Conservation (phyloP, 2,329 filamentous ascomycete genomes). For the Colletotrichum sp. region DNA sequence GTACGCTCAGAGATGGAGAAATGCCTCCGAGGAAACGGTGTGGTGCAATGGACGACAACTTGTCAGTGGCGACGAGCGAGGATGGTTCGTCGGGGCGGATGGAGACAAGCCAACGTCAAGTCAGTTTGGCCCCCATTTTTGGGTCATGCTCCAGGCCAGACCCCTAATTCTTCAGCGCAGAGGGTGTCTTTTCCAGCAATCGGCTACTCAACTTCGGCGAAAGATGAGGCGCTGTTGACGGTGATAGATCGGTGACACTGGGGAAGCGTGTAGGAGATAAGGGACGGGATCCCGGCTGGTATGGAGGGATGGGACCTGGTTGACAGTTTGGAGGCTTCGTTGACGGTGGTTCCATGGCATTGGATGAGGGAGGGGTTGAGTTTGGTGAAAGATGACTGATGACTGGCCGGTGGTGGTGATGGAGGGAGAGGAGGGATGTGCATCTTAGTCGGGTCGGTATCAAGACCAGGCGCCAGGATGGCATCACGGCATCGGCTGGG, state of each 20-base stretch:
- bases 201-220: background rate
- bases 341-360: background rate
- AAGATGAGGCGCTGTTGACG: background rate
- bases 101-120: background rate
- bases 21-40: background rate
- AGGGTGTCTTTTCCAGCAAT: background rate
- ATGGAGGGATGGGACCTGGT: background rate
- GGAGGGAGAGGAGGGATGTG: background rate
- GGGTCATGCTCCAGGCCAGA: background rate
- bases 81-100: background rate
- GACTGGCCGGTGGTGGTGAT: background rate
- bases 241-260: background rate
- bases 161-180: background rate
- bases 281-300: background rate
- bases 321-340: background rate
- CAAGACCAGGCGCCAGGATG: background rate
- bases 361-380: background rate
- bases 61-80: background rate
- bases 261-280: background rate
- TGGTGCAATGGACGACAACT: background rate
- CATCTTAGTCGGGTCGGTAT: background rate
- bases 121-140: background rate
- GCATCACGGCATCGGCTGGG: background rate
- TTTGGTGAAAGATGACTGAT: background rate
- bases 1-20: background rate